A percentile compares a stretch with the other conserved stretches of the same genome.
Conservation (phyloP, 2,329 filamentous ascomycete species). For the Nemania diffusa region DNA sequence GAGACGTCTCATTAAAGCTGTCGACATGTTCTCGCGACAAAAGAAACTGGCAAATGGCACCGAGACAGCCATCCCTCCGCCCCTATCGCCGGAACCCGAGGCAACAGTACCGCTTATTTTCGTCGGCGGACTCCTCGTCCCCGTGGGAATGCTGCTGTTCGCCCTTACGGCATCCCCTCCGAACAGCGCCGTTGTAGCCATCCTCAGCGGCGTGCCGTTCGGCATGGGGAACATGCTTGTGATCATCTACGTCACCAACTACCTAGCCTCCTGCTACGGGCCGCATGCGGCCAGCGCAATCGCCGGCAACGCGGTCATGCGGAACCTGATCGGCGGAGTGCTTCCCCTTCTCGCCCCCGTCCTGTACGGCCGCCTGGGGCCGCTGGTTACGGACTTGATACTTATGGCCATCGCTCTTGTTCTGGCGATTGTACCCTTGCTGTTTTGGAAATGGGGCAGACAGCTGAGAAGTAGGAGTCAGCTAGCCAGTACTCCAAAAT, state of each 20-base stretch:
- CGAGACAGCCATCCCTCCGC: not conserved
- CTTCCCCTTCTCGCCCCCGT: not conserved
- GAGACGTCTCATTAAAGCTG: not conserved
- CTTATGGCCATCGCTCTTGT: not conserved
- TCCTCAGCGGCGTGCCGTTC: conserved; percentile 3
- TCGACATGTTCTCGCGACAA: not conserved
- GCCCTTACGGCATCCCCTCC: not conserved
- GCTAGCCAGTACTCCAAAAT: too few relatives aligned
- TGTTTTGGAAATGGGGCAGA: not conserved
- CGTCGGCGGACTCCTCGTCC: not conserved
- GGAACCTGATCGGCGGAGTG: not conserved
- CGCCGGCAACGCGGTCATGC: not conserved
- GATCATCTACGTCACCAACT: conserved; percentile 4
- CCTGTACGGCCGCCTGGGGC: not conserved
- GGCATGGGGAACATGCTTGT: not conserved
- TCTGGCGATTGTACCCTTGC: not conserved
- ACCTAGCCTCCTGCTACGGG: not conserved
- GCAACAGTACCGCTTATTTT: not conserved
- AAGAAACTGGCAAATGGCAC: not conserved
- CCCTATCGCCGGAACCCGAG: not conserved
- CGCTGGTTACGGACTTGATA: not conserved
- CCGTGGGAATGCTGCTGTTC: not conserved
- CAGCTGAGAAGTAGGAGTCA: not conserved
- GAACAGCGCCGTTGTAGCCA: not conserved
- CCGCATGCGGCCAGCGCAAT: not conserved